Evolutionary conservation across 306 rosid species (phyloP), one percentile per base, ranked within the genome.

Genomic region (Vigna reflexopilosa): DNA sequence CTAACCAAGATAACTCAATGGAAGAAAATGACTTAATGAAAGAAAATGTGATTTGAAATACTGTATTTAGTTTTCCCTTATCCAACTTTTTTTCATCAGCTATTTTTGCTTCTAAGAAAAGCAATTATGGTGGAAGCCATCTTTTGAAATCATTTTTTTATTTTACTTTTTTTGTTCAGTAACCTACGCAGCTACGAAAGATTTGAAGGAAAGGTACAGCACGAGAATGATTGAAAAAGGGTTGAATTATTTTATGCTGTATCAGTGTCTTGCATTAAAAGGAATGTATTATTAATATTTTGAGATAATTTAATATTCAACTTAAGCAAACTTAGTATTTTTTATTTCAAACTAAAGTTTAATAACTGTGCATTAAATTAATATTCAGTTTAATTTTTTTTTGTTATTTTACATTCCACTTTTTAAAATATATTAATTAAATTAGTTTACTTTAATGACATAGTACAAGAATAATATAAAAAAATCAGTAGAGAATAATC

Each of bases 41-140:
- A 34, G 38, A 34, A 4, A 34, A 34, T 1, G 7, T 34, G 38
- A 34, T 34, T 34, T 4, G 38, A 34, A 34, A 34, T 34, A 45
- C 4, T 45, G 3, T 10, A 11, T 45, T 45, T 45, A 44, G 42
- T 36, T 2, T 44, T 62, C 12, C 48, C 9, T 71, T 67, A 57
- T 45, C 78, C 81, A 66, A 32, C 55, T 78, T 74, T 55, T 42
- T 78, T 74, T 69, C 42, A 32, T 55, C 73, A 58, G 80, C 77
- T 84, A 72, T 80, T 86, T 87, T 7, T n/a, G 87, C 97, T 88
- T 92, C 89, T 75, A 92, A 90, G 94, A 81, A 87, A 92, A 88
- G 97, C 84, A 83, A 82, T 69, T 13, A n/a, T 57, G 73, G 67
- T 73, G 76, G 77, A 69, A 28, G 72, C 79, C 61, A 79, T 26